Conservation (phyloP, 805 yeast genomes). For the Metschnikowia arizonensis region DNA sequence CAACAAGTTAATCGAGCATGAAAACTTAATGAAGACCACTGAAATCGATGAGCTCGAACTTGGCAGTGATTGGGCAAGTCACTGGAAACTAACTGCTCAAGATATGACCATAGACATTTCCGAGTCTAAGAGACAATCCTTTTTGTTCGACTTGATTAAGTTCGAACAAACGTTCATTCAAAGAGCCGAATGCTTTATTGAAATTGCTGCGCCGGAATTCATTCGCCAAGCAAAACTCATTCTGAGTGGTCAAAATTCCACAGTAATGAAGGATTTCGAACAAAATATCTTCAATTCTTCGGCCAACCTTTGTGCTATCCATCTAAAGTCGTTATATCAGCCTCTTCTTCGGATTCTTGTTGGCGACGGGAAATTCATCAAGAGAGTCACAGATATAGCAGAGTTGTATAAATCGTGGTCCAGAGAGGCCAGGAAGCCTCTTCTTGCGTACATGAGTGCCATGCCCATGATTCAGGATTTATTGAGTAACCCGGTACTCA, state of each 20-base stretch:
- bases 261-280: conserved; percentile 45
- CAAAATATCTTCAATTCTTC: conserved; percentile 57
- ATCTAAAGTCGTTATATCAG: conserved; percentile 49
- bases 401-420: conserved; percentile 66
- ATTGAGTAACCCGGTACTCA: conserved; percentile 47
- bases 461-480: conserved; percentile 59
- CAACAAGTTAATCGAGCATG: conserved; percentile 21
- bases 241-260: conserved; percentile 18
- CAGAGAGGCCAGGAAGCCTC: conserved; percentile 48
- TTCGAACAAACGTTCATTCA: conserved; percentile 68
- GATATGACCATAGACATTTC: conserved; percentile 48
- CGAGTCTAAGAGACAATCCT: conserved; percentile 65
- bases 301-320: conserved; percentile 50
- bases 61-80: conserved; percentile 58
- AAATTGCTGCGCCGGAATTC: conserved; percentile 41
- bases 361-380: conserved; percentile 63
- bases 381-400: conserved; percentile 47
- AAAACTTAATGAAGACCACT: conserved; percentile 16
- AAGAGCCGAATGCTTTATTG: conserved; percentile 61
- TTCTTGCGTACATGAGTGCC: conserved; percentile 55
- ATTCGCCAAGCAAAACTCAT: conserved; percentile 27
- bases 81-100: conserved; percentile 57
- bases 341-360: conserved; percentile 56
- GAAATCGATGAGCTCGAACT: conserved; percentile 24
- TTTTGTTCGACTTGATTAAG: conserved; percentile 68